phyloP scores from a whole-genome alignment of 2,329 filamentous ascomycete species.

The Exophiala spinifera region DNA sequence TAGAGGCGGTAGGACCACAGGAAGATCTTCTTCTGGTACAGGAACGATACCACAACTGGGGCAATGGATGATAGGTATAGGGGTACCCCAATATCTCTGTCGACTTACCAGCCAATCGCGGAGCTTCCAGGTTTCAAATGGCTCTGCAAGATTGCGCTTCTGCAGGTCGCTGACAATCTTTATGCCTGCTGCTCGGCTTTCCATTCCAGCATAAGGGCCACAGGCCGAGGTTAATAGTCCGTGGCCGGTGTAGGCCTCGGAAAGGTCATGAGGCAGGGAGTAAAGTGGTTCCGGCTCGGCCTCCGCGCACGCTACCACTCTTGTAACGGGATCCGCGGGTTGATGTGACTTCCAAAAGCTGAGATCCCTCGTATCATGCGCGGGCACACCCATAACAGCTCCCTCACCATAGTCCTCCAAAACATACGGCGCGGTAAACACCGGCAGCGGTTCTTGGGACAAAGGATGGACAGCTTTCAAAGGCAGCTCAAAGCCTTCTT shows the following conservation, averaged over 20 bases:
- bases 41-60: conserved; percentile 71
- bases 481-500: conserved; percentile 65
- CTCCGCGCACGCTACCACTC: conserved; percentile 54
- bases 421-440: conserved; percentile 83
- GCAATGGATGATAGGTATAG: conserved; percentile 86
- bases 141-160: conserved; percentile 55
- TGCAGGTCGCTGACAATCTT: conserved; percentile 56
- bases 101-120: conserved; percentile 88
- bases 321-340: conserved; percentile 56
- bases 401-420: conserved; percentile 81
- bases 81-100: conserved; percentile 89
- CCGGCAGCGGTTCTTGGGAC: conserved; percentile 58
- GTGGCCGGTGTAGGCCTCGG: conserved; percentile 58
- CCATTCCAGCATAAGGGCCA: conserved; percentile 61
- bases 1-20: conserved; percentile 70
- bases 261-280: conserved; percentile 35
- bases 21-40: conserved; percentile 72
- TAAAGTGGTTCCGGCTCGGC: conserved; percentile 34
- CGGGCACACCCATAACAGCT: conserved; percentile 88
- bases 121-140: conserved; percentile 72
- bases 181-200: conserved; percentile 61
- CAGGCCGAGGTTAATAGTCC: conserved; percentile 67
- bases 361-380: conserved; percentile 74
- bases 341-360: conserved; percentile 73
- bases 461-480: conserved; percentile 66